Base-by-base conservation (phyloP, 345 rosid species). In the Cochlearia excelsa region DNA sequence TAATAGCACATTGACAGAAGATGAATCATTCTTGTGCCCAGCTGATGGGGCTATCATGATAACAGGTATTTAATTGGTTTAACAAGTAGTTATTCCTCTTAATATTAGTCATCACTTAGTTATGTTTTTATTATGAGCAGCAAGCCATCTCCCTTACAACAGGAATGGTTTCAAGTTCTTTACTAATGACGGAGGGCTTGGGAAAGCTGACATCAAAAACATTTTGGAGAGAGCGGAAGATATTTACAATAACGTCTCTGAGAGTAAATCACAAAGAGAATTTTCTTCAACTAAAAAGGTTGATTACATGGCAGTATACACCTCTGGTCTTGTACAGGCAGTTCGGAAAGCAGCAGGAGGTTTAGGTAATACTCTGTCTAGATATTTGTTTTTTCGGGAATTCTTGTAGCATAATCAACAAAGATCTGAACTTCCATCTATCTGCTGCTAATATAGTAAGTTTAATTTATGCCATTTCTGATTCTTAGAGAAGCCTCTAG, bases 81-180 rank as follows among this genome's bases (percentile, higher is more conserved):
- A 16, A 51, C 6, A 39, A 40, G 43, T 64, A 45, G 41, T 23
- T 54, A n/a, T 16, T 35, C 41, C 16, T 50, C 30, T 43, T 43
- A 9, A n/a, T 43, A 40, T 10, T 35, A 16, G 38, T 51, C 60
- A 57, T 30, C 16, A 8, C 55, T 57, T 37, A 1, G 38, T 27
- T 7, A 3, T 33, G 7, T 40, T 64, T 47, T 70, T 52, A 54
- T 75, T 56, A 47, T 68, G 73, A 71, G 75, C 84, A 93, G 99
- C 97, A 57, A 93, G 99, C 72, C 99, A 93, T 74, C 97, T 93
- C 69, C 99, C 99, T 67, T 93, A 72, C 84, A 93, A 93, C 77
- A 79, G 99, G 73, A 93, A 89, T 48, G 99, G 99, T 47, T 85
- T 89, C 84, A 90, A 89, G 74, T 90, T 93, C 84, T 93, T 90